Conservation (phyloP, 257 asterid genomes). For the Capsicum chinense region DNA sequence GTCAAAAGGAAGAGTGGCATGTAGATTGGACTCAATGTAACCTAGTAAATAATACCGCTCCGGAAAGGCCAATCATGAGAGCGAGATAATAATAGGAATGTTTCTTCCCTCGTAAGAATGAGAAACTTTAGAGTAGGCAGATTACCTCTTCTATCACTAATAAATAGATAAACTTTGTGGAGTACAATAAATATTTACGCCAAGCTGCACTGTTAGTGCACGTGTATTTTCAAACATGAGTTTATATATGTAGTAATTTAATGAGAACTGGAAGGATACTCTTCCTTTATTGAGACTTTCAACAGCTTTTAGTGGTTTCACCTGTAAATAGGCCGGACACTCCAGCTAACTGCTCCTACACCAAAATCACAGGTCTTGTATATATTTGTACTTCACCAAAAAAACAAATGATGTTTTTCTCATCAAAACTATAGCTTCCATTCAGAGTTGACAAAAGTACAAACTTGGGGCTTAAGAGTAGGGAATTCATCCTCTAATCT, state of each 20-base stretch:
- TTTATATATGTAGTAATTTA: conserved; percentile 1
- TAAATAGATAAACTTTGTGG: background rate
- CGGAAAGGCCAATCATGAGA: conserved; percentile 38
- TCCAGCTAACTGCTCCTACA: conserved; percentile 6
- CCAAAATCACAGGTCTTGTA: background rate
- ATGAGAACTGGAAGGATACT: background rate
- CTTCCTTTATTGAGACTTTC: conserved; percentile 13
- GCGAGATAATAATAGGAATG: conserved; percentile 36
- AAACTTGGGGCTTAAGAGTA: background rate
- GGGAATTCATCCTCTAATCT: conserved; percentile 11
- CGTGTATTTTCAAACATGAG: background rate
- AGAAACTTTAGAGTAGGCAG: background rate
- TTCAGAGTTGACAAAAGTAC: background rate
- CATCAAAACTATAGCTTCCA: conserved; percentile 7
- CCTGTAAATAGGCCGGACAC: conserved; percentile 14
- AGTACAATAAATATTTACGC: conserved; percentile 14
- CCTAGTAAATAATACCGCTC: conserved; percentile 31
- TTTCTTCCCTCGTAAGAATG: background rate
- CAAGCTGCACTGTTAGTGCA: conserved; percentile 18
- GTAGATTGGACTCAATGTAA: background rate
- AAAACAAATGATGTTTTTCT: background rate
- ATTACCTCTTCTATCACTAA: background rate
- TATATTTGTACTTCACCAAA: background rate
- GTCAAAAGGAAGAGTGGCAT: conserved; percentile 34
- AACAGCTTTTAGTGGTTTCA: conserved; percentile 13